phyloP scores from a whole-genome alignment of 1,139 yeast species.

The Candida anutae region DNA sequence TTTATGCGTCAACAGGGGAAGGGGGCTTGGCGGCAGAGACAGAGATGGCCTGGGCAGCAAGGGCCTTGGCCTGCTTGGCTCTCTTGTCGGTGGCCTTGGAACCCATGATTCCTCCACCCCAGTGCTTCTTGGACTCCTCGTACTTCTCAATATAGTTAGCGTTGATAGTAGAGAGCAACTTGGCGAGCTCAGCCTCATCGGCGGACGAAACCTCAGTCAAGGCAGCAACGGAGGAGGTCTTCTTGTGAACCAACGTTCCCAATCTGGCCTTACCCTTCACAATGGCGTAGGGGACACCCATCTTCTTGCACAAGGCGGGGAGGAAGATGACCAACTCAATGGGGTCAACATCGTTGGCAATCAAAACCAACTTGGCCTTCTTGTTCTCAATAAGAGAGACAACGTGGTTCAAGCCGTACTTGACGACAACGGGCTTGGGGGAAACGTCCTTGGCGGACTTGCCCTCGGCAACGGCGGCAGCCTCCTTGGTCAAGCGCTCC shows the following conservation, averaged over 20 bases:
- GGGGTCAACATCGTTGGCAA: conserved; percentile 98
- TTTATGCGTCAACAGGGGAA: too few species aligned
- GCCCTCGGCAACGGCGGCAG: conserved; percentile 97
- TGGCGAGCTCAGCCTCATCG: conserved; percentile 91
- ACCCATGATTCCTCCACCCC: conserved; percentile 99
- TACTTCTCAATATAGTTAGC: conserved; percentile 87
- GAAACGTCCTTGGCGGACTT: conserved; percentile 93
- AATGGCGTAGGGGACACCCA: conserved; percentile 98
- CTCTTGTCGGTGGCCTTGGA: conserved; percentile 78
- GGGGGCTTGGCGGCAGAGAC: too few species aligned
- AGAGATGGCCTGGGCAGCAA: conserved; percentile 1
- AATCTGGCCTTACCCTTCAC: conserved; percentile 98
- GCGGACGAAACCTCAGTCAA: conserved; percentile 88
- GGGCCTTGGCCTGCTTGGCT: conserved; percentile 35
- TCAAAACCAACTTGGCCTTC: conserved; percentile 93
- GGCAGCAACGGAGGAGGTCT: conserved; percentile 96
- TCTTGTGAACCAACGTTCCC: conserved; percentile 94
- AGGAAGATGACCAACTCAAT: conserved; percentile 92
- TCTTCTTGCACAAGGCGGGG: conserved; percentile 97
- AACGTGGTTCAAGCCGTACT: conserved; percentile 98
- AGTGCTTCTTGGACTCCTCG: conserved; percentile 94
- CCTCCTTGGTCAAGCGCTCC: conserved; percentile 97
- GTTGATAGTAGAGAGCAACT: conserved; percentile 84
- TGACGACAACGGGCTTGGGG: conserved; percentile 91
- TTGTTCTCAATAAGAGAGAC: conserved; percentile 94